These are phyloP conservation scores for Clausena lansium DNA, from an alignment of 345 rosid genomes.

Conservation along the genomic window DNA sequence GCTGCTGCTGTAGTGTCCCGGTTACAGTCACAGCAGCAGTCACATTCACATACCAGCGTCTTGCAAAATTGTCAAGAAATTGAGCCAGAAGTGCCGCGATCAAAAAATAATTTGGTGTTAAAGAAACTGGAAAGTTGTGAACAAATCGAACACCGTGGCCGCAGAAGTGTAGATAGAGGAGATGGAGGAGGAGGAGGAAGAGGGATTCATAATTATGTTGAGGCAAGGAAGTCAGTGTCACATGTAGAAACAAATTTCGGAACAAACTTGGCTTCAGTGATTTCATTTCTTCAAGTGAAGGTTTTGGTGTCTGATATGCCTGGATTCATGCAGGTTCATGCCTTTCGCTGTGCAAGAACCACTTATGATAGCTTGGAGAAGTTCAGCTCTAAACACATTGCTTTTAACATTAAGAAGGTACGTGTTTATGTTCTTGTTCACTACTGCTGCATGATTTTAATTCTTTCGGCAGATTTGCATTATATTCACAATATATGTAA, in stretches of 20 bases:
- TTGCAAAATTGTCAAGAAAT: background rate
- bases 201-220: constrained; percentile 24
- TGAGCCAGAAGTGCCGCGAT: background rate
- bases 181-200: constrained; percentile 14
- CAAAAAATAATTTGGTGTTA: constrained; percentile 16
- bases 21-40: background rate
- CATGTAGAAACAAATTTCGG: constrained; percentile 60
- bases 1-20: background rate
- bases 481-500: background rate
- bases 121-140: constrained; percentile 25
- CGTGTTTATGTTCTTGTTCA: background rate
- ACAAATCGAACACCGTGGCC: background rate
- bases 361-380: constrained; percentile 71
- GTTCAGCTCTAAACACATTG: constrained; percentile 80
- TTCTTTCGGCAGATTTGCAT: background rate
- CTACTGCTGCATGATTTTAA: background rate
- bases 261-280: constrained; percentile 55
- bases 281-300: constrained; percentile 74
- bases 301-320: constrained; percentile 86
- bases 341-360: constrained; percentile 73
- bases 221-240: constrained; percentile 79
- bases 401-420: constrained; percentile 89
- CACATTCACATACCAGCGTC: background rate
- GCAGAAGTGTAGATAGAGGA: background rate
- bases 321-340: constrained; percentile 86